Percentiles rank a stretch among this genome's conserved stretches.
phyloP scores from a whole-genome alignment of 2,329 filamentous ascomycete species.

The Lizonia empirigonia region DNA sequence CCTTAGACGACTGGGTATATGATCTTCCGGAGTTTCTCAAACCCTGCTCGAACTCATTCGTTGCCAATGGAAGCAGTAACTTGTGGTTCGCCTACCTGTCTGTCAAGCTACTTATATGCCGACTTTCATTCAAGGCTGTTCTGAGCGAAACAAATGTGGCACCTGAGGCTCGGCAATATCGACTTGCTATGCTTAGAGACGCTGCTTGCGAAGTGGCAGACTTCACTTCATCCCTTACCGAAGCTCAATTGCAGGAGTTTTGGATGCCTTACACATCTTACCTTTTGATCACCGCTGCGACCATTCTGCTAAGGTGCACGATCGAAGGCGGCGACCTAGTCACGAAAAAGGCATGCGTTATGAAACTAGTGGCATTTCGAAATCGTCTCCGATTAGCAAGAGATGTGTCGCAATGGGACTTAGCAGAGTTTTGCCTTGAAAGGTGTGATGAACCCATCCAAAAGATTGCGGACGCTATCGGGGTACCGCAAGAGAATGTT shows the following conservation, averaged over 20 bases:
- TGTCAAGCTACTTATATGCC: slow-evolving; percentile 20
- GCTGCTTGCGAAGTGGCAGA: slow-evolving; percentile 13
- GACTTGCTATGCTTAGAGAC: slow-evolving; percentile 19
- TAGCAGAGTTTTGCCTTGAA: slow-evolving; percentile 29
- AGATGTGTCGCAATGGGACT: slow-evolving; percentile 19
- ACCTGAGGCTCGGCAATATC: slow-evolving; percentile 16
- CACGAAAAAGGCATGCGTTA: slow-evolving; percentile 12
- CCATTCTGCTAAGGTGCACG: slow-evolving; percentile 23
- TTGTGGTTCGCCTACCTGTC: slow-evolving; percentile 27
- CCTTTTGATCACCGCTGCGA: slow-evolving; percentile 25
- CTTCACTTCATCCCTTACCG: slow-evolving; percentile 15
- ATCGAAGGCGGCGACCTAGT: slow-evolving; percentile 19
- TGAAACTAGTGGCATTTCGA: slow-evolving; percentile 15
- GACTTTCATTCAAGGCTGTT: slow-evolving; percentile 19
- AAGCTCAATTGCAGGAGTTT: slow-evolving; percentile 24
- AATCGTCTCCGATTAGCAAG: slow-evolving; percentile 16
- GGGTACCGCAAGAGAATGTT: not conserved
- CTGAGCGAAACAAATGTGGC: not conserved
- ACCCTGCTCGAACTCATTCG: not conserved
- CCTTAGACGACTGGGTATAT: slow-evolving; percentile 21
- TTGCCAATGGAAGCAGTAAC: slow-evolving; percentile 23
- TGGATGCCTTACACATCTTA: slow-evolving; percentile 32
- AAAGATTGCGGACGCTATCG: slow-evolving; percentile 22
- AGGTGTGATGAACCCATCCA: slow-evolving; percentile 28
- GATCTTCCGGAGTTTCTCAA: slow-evolving; percentile 16